phyloP scores from a whole-genome alignment of 352 stramenopile genomes.

The Chrysophaeum taylorii region DNA sequence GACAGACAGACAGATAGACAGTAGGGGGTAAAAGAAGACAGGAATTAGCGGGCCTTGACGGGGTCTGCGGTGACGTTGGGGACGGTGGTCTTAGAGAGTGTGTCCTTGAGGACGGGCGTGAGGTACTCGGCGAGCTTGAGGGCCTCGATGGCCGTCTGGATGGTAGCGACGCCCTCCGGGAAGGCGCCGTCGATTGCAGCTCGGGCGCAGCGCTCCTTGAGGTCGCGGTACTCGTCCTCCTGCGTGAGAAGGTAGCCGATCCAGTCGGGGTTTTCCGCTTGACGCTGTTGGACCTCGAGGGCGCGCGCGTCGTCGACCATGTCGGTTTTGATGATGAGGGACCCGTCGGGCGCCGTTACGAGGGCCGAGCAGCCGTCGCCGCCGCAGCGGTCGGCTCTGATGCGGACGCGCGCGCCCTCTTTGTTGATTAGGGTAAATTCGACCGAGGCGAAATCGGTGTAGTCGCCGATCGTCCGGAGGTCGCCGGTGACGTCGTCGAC shows the following conservation, averaged over 20 bases:
- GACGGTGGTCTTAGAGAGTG: too few species aligned
- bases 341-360: constrained; percentile 23
- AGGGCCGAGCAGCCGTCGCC: constrained; percentile 2
- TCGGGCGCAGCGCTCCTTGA: constrained; percentile 43
- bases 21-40: too few species aligned
- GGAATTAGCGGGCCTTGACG: too few species aligned
- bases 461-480: neutral
- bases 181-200: constrained; percentile 24
- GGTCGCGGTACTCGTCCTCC: constrained; percentile 44
- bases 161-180: constrained; percentile 38
- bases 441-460: constrained; percentile 8
- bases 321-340: constrained; percentile 35
- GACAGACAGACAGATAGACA: too few species aligned
- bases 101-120: constrained; percentile 21
- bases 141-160: constrained; percentile 46
- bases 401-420: neutral
- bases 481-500: neutral
- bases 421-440: constrained; percentile 13
- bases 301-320: constrained; percentile 41
- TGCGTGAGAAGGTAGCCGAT: constrained; percentile 57
- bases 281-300: constrained; percentile 27
- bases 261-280: constrained; percentile 35
- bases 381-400: constrained; percentile 12
- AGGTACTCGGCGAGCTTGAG: constrained; percentile 49
- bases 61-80: too few species aligned